Percentiles rank a stretch among this genome's conserved stretches.
These are phyloP conservation scores for Aureobasidium sp. DNA, from an alignment of 2,329 filamentous ascomycete genomes.

Conservation along the genomic window DNA sequence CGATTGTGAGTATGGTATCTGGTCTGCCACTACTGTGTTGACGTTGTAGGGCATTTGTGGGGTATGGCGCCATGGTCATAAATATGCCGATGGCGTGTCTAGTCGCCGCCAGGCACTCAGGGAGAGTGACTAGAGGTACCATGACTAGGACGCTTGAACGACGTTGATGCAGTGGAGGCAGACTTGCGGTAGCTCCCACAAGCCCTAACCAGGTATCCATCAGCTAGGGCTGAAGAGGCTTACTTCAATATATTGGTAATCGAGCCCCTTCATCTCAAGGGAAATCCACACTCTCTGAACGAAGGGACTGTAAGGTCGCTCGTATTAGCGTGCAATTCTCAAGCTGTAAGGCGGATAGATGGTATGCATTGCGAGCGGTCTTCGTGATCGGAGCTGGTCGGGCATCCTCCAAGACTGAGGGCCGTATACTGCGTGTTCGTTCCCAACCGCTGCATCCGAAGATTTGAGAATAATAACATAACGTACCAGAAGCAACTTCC, in stretches of 20 bases:
- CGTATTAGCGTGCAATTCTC: neutral
- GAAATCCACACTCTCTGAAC: conserved; percentile 87
- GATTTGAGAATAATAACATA: neutral
- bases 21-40: neutral
- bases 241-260: conserved; percentile 74
- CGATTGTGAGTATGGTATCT: neutral
- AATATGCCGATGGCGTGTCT: neutral
- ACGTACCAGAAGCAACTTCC: conserved; percentile 74
- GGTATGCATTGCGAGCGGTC: neutral
- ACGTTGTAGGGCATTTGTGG: neutral
- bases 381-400: neutral
- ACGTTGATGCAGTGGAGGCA: neutral
- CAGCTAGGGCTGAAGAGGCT: neutral
- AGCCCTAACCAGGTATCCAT: neutral
- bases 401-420: neutral
- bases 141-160: neutral
- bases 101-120: neutral
- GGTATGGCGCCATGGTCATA: neutral
- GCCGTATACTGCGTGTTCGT: neutral
- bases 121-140: neutral
- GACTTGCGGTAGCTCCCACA: neutral
- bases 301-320: conserved; percentile 54
- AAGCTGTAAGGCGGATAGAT: neutral
- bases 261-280: conserved; percentile 67
- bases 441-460: neutral